These are phyloP conservation scores for Fragaria iinumae DNA, from an alignment of 306 rosid genomes.

Conservation along the genomic window DNA sequence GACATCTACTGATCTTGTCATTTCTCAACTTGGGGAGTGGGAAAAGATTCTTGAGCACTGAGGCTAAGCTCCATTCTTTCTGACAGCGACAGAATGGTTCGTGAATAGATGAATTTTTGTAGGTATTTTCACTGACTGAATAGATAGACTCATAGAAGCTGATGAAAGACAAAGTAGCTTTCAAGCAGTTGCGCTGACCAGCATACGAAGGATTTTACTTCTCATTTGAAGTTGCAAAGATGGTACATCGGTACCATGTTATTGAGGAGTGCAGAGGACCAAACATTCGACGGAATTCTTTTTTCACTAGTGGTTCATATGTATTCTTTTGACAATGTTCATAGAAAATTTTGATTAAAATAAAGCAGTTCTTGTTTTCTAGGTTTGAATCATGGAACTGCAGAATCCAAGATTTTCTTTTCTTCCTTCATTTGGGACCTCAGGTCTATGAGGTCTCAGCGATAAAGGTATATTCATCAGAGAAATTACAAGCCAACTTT, in stretches of 20 bases:
- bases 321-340: constrained; percentile 48
- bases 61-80: constrained; percentile 34
- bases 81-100: constrained; percentile 32
- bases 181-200: constrained; percentile 35
- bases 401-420: not conserved
- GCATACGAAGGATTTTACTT: constrained; percentile 35
- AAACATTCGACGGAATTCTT: constrained; percentile 34
- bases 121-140: constrained; percentile 34
- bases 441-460: not conserved
- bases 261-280: constrained; percentile 25
- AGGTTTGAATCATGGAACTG: not conserved
- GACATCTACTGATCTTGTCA: constrained; percentile 22
- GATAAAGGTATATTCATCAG: not conserved
- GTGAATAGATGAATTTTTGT: constrained; percentile 6
- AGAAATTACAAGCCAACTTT: no score
- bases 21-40: constrained; percentile 24
- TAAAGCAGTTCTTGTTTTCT: constrained; percentile 20
- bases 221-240: constrained; percentile 36
- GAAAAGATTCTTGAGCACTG: constrained; percentile 28
- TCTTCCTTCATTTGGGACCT: not conserved
- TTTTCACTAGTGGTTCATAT: constrained; percentile 25
- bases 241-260: constrained; percentile 20
- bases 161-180: constrained; percentile 34
- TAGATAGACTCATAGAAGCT: constrained; percentile 30
- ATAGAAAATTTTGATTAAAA: constrained; percentile 43